Base-by-base conservation (phyloP, 148 eudicot genomes). In the Euryodendron excelsum region DNA sequence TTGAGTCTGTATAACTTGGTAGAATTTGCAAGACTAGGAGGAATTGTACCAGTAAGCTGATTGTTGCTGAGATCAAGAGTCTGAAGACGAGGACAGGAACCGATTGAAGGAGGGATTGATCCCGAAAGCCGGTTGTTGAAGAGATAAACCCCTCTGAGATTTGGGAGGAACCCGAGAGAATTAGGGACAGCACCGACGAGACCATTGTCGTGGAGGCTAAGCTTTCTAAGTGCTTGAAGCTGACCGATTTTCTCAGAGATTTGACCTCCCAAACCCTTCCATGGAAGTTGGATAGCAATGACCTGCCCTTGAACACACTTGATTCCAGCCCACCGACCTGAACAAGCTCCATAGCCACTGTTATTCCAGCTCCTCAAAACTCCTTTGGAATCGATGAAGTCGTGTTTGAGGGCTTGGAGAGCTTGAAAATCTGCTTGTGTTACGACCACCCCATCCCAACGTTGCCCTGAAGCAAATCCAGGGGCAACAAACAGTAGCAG, bases 111-210 rank as follows among this genome's bases (percentile, higher is more conserved):
- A 67, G 98, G 97, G 34, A 94, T 81, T 0, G 84, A 82, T 65
- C 98, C 97, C 12, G 93, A 88, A 55, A 94, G 84, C 13, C 88
- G 87, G 41, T 94, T 94, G 33, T 90, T 92, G 79, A 89, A 92
- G 2, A 94, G 83, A 78, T 89, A 88, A 68, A 94, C 86, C 0
- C 94, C 97, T 82, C 90, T 85, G 75, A 94, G 97, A 59, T 89
- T 88, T 33, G 89, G 90, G 15, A 94, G 90, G 14, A 78, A 76
- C 15, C 93, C 90, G 9, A 94, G 77, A 47, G 94, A 87, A 10
- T 87, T 69, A 28, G 97, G 98, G 48, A 94, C 76, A n/a, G 90
- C 80, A 15, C 98, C 98, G 1, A 80, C 67, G 69, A 94, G 86
- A 63, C 77, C 72, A 78, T 94, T 94, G 84, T 92, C 92, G 78